Evolutionary conservation across 805 yeast species (phyloP), one percentile per base, ranked within the genome.

Genomic region (Cyberlindnera mrakii): DNA sequence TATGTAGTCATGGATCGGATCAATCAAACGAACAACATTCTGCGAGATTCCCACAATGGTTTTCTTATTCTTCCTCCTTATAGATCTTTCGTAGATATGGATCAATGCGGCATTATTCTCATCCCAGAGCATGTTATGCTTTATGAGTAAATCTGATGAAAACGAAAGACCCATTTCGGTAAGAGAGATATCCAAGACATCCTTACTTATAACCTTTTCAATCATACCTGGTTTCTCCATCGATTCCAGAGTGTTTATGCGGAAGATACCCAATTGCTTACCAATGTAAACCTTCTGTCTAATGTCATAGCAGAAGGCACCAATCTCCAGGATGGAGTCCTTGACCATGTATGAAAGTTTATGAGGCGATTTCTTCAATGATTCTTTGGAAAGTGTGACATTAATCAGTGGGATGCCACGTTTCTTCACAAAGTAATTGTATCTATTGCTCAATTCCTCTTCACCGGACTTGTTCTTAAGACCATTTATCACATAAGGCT

Each of bases 231-330:
- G 86, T 51, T 96, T 74, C 55, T 88, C 96, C 44, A 91, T 70
- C 49, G 96, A 87, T 60, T 86, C 96, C 50, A 93, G 73, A 50
- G 97, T 86, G 62, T 93, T 90, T 13, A 90, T 80, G 48, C 98
- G 68, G 57, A 93, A 84, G 5, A 89, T 83, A 31, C 99, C 99
- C 38, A 85, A 78, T 60, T 93, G 99, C 57, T 88, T 83, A 6
- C 85, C 80, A 14, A 82, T 71, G 40, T 75, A 77, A 45, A 80
- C 81, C 3, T 74, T 74, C 23, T 71, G 70, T 8, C 64, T 63
- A 6, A 75, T 66, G 61, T 91, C 95, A 58, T 76, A 85, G 40
- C 83, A 76, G 57, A 81, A 89, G 60, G 88, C 93, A 5, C 96
- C 96, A 63, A 88, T 86, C 46, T 85, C 84, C 41, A 78, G 77